These are phyloP conservation scores for Salvia splendens DNA, from an alignment of 257 asterid genomes.

Conservation along the genomic window DNA sequence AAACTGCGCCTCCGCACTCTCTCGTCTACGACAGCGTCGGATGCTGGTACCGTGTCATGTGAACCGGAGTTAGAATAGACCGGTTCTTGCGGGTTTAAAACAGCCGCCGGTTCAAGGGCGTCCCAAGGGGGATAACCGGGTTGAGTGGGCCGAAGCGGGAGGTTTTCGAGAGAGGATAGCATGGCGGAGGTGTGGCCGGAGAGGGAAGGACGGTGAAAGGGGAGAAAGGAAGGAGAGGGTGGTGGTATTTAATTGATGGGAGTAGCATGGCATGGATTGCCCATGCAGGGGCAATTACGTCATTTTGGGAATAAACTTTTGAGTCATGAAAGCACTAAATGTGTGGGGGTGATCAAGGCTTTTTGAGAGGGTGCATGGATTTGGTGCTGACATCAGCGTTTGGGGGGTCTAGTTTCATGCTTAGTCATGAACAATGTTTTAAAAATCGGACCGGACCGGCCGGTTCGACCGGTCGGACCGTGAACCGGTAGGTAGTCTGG, in stretches of 20 bases:
- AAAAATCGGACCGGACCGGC: too few species aligned
- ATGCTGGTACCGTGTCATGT: slow-evolving; percentile 29
- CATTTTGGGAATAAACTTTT: slow-evolving; percentile 36
- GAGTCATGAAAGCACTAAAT: slow-evolving; percentile 67
- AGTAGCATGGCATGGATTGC: slow-evolving; percentile 29
- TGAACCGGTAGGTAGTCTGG: too few species aligned
- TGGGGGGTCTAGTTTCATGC: slow-evolving; percentile 46
- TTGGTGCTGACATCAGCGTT: slow-evolving; percentile 36
- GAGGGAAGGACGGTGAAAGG: slow-evolving; percentile 37
- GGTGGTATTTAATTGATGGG: slow-evolving; percentile 37
- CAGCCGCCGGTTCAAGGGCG: slow-evolving; percentile 39
- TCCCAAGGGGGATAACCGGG: slow-evolving; percentile 39
- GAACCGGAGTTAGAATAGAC: slow-evolving; percentile 34
- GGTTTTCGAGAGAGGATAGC: slow-evolving; percentile 35
- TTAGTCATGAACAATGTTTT: slow-evolving; percentile 81
- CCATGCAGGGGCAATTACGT: slow-evolving; percentile 53
- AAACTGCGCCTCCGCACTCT: slow-evolving; percentile 66
- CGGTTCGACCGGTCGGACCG: too few species aligned
- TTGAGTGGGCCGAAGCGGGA: slow-evolving; percentile 40
- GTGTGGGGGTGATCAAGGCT: slow-evolving; percentile 27
- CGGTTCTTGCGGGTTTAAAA: slow-evolving; percentile 39
- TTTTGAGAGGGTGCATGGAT: slow-evolving; percentile 19
- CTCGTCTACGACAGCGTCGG: slow-evolving; percentile 41
- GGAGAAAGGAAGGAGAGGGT: slow-evolving; percentile 47
- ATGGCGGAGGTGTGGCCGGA: slow-evolving; percentile 47